Evolutionary conservation across 208 protist genomes (phyloP), one percentile per base, ranked within the genome.

Genomic region (Crithidia sp.): DNA sequence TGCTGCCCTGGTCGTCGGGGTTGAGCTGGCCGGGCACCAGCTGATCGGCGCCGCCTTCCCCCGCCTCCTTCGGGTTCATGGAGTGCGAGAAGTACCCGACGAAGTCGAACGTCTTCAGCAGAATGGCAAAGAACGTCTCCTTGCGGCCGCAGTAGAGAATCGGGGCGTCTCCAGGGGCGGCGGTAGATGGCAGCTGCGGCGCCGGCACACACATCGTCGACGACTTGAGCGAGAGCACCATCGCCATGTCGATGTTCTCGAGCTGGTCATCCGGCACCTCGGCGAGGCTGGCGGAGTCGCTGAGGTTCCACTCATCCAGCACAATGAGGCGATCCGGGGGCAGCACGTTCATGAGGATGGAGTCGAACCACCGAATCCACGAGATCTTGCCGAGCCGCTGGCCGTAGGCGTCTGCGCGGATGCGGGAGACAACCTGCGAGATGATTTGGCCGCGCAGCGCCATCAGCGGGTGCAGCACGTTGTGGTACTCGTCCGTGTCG

Each of bases 11-110:
- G 64, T 67, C 62, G 14, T 75, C 67, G 3, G 19, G 41, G 13
- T 68, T 60, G 2, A 47, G 28, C 45, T 69, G 55, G 43, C 54
- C 52, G 47, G 70, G 62, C 55, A 57, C 66, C 67, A 69, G 60
- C 43, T 64, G 19, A 58, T 73, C 71, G 50, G 74, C 28, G 40
- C 28, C 52, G 44, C 44, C 28, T 58, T 80, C 74, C 7, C 47
- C 74, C 28, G 59, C 75, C 36, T 45, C 71, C 45, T 67, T 67
- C 17, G 83, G 78, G 19, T 67, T 45, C 14, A 78, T 71, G 28
- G 79, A 70, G 60, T 95, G 93, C 5, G 91, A 89, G 77, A 96
- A 96, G 81, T 97, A 97, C 5, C 93, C 93, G 17, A 97, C 80
- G 61, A 97, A 95, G 77, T 97, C 93, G 67, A 97, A 87, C 16